Evolutionary conservation across 768 basidiomycete genomes (phyloP).

Genomic region (Tylopilus sp.): DNA sequence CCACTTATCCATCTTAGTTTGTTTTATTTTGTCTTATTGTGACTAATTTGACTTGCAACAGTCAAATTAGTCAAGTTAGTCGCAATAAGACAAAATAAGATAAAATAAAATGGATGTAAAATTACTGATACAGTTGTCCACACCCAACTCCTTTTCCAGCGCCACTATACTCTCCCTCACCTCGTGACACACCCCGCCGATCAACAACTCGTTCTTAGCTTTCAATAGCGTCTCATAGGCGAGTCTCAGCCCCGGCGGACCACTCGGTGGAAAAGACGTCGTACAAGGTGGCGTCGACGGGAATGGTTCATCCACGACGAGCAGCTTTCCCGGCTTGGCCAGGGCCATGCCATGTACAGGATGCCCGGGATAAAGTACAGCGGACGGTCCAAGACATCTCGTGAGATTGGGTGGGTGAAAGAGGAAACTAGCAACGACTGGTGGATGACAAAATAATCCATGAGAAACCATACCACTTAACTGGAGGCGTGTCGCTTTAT

Average conservation of each 20-base stretch:
- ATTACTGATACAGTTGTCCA: too few species aligned
- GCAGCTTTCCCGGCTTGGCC: conserved; percentile 77
- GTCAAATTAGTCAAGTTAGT: too few species aligned
- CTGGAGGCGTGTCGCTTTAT: conserved; percentile 63
- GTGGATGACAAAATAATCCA: not conserved
- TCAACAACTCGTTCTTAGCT: conserved; percentile 56
- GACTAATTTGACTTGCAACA: too few species aligned
- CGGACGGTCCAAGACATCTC: conserved; percentile 60
- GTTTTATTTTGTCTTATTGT: conserved; percentile 55
- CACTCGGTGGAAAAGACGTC: conserved; percentile 60
- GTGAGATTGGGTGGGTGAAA: conserved; percentile 38
- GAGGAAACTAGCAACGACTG: too few species aligned
- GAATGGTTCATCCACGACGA: conserved; percentile 71
- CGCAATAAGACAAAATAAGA: conserved; percentile 52
- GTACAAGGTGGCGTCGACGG: too few species aligned
- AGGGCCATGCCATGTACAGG: conserved; percentile 73
- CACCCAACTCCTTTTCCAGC: too few species aligned
- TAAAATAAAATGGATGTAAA: too few species aligned
- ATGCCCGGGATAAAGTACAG: too few species aligned
- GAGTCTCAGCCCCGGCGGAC: conserved; percentile 56
- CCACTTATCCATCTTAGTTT: too few species aligned
- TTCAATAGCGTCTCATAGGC: conserved; percentile 61
- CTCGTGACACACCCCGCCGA: conserved; percentile 65
- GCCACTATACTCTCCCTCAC: too few species aligned
- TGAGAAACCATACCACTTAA: too few species aligned